These are phyloP conservation scores for Lentinula boryana DNA, from an alignment of 768 basidiomycete genomes.

Conservation along the genomic window DNA sequence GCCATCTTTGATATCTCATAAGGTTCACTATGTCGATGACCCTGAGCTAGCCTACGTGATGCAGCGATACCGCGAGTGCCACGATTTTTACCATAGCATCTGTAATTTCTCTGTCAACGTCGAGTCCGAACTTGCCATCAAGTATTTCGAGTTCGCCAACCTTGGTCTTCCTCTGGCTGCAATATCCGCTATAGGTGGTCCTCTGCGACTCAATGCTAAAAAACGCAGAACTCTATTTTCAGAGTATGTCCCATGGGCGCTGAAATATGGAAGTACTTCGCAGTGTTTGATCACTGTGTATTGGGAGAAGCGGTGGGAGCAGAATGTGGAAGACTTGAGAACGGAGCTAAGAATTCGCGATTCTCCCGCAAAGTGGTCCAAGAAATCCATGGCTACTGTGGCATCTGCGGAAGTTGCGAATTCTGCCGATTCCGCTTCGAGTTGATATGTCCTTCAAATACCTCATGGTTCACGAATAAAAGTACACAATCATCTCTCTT, in stretches of 20 bases:
- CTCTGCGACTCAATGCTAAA: conserved; percentile 56
- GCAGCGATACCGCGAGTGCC: conserved; percentile 96
- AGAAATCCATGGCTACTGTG: neutral
- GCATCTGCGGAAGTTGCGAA: neutral
- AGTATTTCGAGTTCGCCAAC: conserved; percentile 92
- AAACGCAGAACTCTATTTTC: conserved; percentile 56
- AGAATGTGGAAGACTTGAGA: conserved; percentile 77
- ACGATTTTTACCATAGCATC: conserved; percentile 96
- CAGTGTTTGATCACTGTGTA: conserved; percentile 83
- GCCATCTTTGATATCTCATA: neutral
- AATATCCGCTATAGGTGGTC: conserved; percentile 75
- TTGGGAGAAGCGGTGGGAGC: conserved; percentile 94
- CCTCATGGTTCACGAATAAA: neutral
- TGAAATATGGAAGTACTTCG: conserved; percentile 73
- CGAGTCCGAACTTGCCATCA: conserved; percentile 88
- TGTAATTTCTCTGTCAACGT: conserved; percentile 85
- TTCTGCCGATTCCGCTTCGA: neutral
- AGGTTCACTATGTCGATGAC: conserved; percentile 94
- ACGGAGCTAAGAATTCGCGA: conserved; percentile 81
- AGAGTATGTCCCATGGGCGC: conserved; percentile 91
- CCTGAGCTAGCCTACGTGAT: conserved; percentile 97
- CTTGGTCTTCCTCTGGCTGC: conserved; percentile 85
- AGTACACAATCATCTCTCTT: neutral
- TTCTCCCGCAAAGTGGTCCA: conserved; percentile 58
- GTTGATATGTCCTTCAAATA: neutral